Evolutionary conservation across 2,329 filamentous ascomycete genomes (phyloP), one percentile per base, ranked within the genome.

Genomic region (Trichoderma citrinoviride): DNA sequence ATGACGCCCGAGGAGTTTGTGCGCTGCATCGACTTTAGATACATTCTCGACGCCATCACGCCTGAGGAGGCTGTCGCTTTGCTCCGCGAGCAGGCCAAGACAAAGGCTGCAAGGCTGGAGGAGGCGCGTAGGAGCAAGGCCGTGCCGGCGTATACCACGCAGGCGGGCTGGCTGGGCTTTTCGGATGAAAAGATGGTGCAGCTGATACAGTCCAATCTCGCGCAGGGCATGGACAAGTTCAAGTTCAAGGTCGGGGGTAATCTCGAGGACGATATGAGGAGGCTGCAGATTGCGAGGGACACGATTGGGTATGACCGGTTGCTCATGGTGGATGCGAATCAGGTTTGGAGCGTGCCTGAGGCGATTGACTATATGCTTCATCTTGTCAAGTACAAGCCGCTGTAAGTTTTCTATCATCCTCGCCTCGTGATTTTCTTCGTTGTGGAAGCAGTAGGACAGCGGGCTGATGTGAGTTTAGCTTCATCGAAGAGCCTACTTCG

Each of bases 321-420:
- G 64, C 83, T 96, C 70, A 96, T 96, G 92, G 89, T 96, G 17
- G 92, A 96, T 79, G 92, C 92, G 57, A 96, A 96, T 79, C 92
- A 96, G 81, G 85, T 95, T 63, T 96, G 92, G 92, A 91, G 88
- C 62, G 92, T 96, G 33, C 91, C 91, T 1, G 92, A 96, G 79
- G 92, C 92, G 7, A 92, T 96, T 71, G 86, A 85, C 68, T 93
- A 93, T 81, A 95, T 96, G 91, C 84, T 88, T 73, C 78, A 91
- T 73, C 86, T 96, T 49, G 85, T 85, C 61, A 88, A 92, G 71
- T 96, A 92, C 81, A 90, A 90, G 82, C 90, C 90, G 25, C 43
- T 64, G 65, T 65, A 37, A 54, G 65, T 61, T 41, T 19, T 8
- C 1, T 19, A 14, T 5, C 15, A 27, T 5, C 4, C n/a, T 7